phyloP scores from a whole-genome alignment of 768 basidiomycete genomes.

The Rhizopogon vulgaris region DNA sequence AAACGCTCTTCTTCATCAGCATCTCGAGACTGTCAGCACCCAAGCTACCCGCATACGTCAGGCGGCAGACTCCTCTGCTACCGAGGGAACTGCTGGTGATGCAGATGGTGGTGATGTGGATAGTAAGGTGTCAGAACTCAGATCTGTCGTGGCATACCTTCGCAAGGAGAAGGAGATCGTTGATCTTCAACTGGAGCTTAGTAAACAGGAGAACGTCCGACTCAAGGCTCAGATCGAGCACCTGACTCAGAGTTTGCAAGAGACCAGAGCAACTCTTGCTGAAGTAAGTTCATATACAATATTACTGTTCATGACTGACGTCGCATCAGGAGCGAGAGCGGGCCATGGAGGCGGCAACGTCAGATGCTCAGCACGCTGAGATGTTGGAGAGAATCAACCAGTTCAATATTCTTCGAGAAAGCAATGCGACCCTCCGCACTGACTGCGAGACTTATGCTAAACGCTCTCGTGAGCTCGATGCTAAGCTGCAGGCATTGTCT shows the following conservation, averaged over 20 bases:
- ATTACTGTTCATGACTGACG: not conserved
- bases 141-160: slow-evolving; percentile 74
- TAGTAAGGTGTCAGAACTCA: slow-evolving; percentile 63
- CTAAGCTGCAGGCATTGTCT: slow-evolving; percentile 50
- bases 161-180: slow-evolving; percentile 91
- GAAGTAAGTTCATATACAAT: slow-evolving; percentile 40
- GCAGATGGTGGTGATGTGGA: slow-evolving; percentile 49
- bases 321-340: slow-evolving; percentile 68
- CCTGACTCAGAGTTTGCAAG: slow-evolving; percentile 61
- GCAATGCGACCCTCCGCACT: slow-evolving; percentile 77
- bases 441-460: slow-evolving; percentile 70
- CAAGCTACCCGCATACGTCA: slow-evolving; percentile 79
- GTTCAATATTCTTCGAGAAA: slow-evolving; percentile 79
- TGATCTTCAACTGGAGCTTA: slow-evolving; percentile 79
- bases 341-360: slow-evolving; percentile 62
- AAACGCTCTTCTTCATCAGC: slow-evolving; percentile 72
- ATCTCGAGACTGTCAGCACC: slow-evolving; percentile 76
- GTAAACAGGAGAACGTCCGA: slow-evolving; percentile 69
- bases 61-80: slow-evolving; percentile 50
- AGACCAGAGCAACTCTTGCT: slow-evolving; percentile 61
- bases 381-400: slow-evolving; percentile 84
- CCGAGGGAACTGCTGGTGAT: slow-evolving; percentile 32
- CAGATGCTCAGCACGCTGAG: slow-evolving; percentile 76
- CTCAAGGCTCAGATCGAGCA: slow-evolving; percentile 74
- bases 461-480: slow-evolving; percentile 61